Percentiles rank a stretch among this genome's conserved stretches.
These are phyloP conservation scores for Neltuma alba DNA, from an alignment of 306 rosid genomes.

Conservation along the genomic window DNA sequence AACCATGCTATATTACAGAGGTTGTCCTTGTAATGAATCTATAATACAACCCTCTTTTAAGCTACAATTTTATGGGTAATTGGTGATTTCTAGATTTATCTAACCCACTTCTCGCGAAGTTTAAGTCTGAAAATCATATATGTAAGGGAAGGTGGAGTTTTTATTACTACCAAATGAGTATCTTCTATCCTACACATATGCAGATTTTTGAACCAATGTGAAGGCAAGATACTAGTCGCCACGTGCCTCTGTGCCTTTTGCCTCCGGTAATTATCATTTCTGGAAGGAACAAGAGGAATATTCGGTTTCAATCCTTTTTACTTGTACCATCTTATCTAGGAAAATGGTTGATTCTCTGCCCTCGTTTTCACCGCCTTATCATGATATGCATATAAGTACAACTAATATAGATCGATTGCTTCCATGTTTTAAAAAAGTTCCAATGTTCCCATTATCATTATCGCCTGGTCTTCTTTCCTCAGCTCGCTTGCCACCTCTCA, in stretches of 20 bases:
- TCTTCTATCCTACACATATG: background rate
- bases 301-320: too few species aligned
- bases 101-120: background rate
- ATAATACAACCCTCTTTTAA: background rate
- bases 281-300: too few species aligned
- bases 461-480: background rate
- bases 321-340: background rate
- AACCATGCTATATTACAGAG: background rate
- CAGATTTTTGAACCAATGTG: too few species aligned
- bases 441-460: background rate
- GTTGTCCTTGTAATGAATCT: constrained; percentile 10
- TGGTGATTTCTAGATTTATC: background rate
- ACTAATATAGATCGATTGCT: background rate
- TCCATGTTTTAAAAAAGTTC: background rate
- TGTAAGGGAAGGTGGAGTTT: too few species aligned
- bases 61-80: background rate
- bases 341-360: constrained; percentile 10
- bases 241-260: too few species aligned
- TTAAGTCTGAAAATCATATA: too few species aligned
- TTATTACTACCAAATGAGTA: background rate
- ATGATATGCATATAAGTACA: background rate
- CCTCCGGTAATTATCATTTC: too few species aligned
- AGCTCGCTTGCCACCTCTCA: background rate
- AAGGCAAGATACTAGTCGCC: too few species aligned
- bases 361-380: background rate